These are phyloP conservation scores for Fragaria nilgerrensis DNA, from an alignment of 306 rosid genomes.

Conservation along the genomic window DNA sequence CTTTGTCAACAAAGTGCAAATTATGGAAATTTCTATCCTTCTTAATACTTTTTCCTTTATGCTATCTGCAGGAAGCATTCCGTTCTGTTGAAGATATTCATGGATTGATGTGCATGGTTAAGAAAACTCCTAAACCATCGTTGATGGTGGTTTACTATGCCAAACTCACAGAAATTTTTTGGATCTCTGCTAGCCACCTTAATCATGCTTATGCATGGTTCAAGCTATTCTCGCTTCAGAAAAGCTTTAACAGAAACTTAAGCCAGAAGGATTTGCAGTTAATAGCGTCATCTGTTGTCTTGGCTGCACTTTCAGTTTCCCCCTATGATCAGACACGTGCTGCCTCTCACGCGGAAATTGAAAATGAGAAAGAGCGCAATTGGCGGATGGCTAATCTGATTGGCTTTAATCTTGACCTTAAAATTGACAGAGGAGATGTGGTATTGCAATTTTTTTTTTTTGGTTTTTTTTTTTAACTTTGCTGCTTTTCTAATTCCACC, in stretches of 20 bases:
- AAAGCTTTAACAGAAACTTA: slow-evolving; percentile 87
- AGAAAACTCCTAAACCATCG: slow-evolving; percentile 93
- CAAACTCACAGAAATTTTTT: slow-evolving; percentile 84
- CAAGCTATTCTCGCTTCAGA: slow-evolving; percentile 82
- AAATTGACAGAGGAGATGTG: slow-evolving; percentile 87
- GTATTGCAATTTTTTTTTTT: slow-evolving; percentile 32
- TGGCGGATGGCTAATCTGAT: slow-evolving; percentile 89
- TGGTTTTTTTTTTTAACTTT: not conserved
- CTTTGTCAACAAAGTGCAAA: not conserved
- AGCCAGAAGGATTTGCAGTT: slow-evolving; percentile 96
- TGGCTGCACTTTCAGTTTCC: slow-evolving; percentile 88
- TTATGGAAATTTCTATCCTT: not conserved
- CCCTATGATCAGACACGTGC: slow-evolving; percentile 70
- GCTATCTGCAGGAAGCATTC: slow-evolving; percentile 83
- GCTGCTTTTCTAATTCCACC: slow-evolving; percentile 4
- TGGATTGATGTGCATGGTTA: slow-evolving; percentile 95
- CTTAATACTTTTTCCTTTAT: not conserved
- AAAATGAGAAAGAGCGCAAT: slow-evolving; percentile 87
- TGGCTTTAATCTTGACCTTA: slow-evolving; percentile 83
- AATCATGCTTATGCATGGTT: slow-evolving; percentile 98
- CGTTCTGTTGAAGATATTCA: slow-evolving; percentile 94
- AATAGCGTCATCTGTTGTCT: slow-evolving; percentile 94
- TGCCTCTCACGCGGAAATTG: slow-evolving; percentile 82
- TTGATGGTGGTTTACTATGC: slow-evolving; percentile 94
- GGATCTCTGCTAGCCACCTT: slow-evolving; percentile 85